Base-by-base conservation (phyloP, 164 flowering plant genomes). In the Vitis vinifera region DNA sequence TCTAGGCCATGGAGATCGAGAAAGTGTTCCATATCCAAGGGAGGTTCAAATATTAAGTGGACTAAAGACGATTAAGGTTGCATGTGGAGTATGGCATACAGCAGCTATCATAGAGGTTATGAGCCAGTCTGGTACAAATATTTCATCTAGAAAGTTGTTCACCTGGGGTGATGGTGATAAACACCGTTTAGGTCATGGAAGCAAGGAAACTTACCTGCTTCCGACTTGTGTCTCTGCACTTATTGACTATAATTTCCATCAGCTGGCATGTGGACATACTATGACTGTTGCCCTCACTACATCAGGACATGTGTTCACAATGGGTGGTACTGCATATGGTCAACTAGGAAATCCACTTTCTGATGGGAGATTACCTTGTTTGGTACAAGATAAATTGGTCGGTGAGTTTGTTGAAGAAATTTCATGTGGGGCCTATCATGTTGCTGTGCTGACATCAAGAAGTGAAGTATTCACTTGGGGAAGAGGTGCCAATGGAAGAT, bases 101-200 rank as follows among this genome's bases (percentile, higher is more conserved):
- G 93, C 93, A 23, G 96, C 96, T 8, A 87, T 92, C 66, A 89
- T 92, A 9, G 98, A 92, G 75, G 83, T 89, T 48, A 79, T 70
- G 51, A 74, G 67, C 71, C 88, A 83, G 17, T n/a, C 76, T 9
- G 83, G 84, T 55, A 51, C 68, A 31, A 81, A 73, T 66, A 56
- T 70, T 62, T 49, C 78, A 52, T 77, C 89, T 29, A 80, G 86
- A 71, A 92, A 92, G 76, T 63, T 92, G 67, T 92, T 89, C 76
- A 89, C 98, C 16, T 92, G 98, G 98, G 98, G 98, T 29, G 96
- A 89, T 73, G 98, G 96, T 48, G 92, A 91, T 67, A 88, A 87
- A 75, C 13, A 84, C 56, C 85, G 92, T 8, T 75, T 93, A 60
- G 98, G 98, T n/a, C 97, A 93, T 73, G 94, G 91, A 66, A 86